Evolutionary conservation across 1,139 yeast genomes (phyloP), one percentile per base, ranked within the genome.

Genomic region (Taphrina communis): DNA sequence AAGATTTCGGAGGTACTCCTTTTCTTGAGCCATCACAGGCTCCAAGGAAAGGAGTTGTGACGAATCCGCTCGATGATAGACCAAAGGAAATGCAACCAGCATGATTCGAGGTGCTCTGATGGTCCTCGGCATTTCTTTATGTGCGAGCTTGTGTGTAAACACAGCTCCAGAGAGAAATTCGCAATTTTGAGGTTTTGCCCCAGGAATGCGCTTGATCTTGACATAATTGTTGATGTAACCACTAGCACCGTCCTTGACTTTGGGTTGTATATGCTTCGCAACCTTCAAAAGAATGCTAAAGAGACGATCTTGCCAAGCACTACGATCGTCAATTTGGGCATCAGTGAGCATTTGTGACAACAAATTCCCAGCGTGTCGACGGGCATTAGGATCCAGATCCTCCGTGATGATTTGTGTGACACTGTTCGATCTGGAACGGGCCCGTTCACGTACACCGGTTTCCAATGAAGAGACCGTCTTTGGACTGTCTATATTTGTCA

Each of bases 141-240:
- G 81, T n/a, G 97, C 96, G 52, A 93, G 81, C 42, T 88, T 86
- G 73, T 93, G 92, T 0, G 98, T 89, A 78, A 93, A 91, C 12
- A 90, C 88, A 6, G 91, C 79, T 0, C 99, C 99, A 75, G 89
- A 87, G 17, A 93, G 78, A 57, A 86, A 84, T 48, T 80, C 79
- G 0, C 96, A 86, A 62, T 88, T 88, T 17, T 81, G 81, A 0
- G 80, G 77, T 0, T 78, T 73, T 0, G 94, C 94, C 0, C 99
- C 99, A 0, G 88, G 82, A 12, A 93, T 85, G 72, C 92, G 84
- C 75, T 94, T 95, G 62, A 94, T 83, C 76, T 95, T 95, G 61
- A 94, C 87, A 77, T 91, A 93, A 73, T 90, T 95, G 50, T 95
- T 84, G 67, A 93, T 87, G 76, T 95, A 97, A 72, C 92, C 83